Percentiles rank a stretch among this genome's conserved stretches.
These are phyloP conservation scores for Orbilia brochopaga DNA, from an alignment of 2,329 filamentous ascomycete species.

Conservation along the genomic window DNA sequence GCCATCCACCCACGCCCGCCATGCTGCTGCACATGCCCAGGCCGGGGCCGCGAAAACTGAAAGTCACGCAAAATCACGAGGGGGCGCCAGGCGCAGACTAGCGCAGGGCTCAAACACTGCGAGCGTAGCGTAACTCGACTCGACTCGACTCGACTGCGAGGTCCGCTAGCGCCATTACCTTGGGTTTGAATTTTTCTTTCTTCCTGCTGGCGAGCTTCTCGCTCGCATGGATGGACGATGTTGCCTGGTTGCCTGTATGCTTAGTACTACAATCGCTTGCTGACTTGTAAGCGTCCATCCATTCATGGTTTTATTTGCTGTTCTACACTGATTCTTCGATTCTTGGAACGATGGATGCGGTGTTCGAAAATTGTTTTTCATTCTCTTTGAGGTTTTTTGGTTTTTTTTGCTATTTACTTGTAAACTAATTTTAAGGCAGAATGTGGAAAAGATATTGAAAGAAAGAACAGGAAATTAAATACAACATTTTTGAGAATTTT, in stretches of 20 bases:
- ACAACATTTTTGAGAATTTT: constrained; percentile 45
- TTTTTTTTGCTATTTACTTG: constrained; percentile 25
- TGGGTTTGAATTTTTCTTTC: not conserved
- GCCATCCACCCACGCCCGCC: not conserved
- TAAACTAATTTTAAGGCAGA: constrained; percentile 48
- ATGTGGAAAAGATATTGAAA: constrained; percentile 16
- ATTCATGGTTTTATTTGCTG: too few species aligned
- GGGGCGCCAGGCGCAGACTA: not conserved
- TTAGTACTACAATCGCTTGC: too few species aligned
- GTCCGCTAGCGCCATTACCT: not conserved
- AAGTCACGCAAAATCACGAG: constrained; percentile 5
- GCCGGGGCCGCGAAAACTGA: not conserved
- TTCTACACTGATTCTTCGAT: constrained; percentile 20
- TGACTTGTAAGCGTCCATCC: too few species aligned
- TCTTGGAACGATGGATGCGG: constrained; percentile 42
- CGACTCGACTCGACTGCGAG: not conserved
- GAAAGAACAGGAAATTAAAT: constrained; percentile 39
- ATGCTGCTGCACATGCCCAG: not conserved
- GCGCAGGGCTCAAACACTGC: constrained; percentile 3
- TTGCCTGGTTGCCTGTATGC: not conserved
- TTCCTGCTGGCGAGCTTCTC: not conserved
- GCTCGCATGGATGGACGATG: too few species aligned
- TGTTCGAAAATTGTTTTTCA: constrained; percentile 48
- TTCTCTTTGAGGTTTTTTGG: constrained; percentile 41
- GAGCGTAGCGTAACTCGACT: not conserved